Evolutionary conservation across 2,329 filamentous ascomycete genomes (phyloP).

Genomic region (Neoarthrinium moseri): DNA sequence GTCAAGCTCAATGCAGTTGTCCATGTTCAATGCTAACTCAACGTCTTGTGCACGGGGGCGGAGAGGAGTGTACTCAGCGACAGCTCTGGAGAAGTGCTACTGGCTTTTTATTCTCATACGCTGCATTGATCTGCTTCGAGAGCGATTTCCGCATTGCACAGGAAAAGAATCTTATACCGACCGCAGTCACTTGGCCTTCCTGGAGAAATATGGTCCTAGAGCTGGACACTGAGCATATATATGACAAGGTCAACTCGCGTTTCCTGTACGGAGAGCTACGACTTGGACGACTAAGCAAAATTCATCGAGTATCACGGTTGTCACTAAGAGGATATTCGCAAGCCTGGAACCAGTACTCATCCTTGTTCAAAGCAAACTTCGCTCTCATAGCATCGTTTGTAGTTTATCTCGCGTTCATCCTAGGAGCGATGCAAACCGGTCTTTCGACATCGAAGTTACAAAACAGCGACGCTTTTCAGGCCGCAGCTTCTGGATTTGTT

Average conservation of each 20-base stretch:
- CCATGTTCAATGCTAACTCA: neutral
- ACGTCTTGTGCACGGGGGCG: neutral
- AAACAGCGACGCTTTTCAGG: neutral
- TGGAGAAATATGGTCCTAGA: constrained; percentile 29
- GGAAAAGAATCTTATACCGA: constrained; percentile 32
- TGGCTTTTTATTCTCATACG: constrained; percentile 38
- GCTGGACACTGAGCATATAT: constrained; percentile 20
- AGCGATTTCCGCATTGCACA: constrained; percentile 37
- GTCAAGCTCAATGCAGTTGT: neutral
- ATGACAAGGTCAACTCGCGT: neutral
- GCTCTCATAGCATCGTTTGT: neutral
- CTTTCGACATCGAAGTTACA: neutral
- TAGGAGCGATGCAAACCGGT: neutral
- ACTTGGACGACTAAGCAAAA: neutral
- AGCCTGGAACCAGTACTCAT: neutral
- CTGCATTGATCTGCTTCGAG: constrained; percentile 33
- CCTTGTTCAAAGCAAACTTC: neutral
- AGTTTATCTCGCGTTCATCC: neutral
- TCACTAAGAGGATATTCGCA: constrained; percentile 1
- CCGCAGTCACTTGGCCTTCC: constrained; percentile 29
- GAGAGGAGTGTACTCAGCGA: constrained; percentile 7
- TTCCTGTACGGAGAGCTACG: constrained; percentile 3
- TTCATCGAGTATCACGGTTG: neutral
- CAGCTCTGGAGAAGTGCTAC: constrained; percentile 29
- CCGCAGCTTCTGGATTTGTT: neutral